Evolutionary conservation across 2,329 filamentous ascomycete species (phyloP).

Genomic region (Pseudogymnoascus sp.): DNA sequence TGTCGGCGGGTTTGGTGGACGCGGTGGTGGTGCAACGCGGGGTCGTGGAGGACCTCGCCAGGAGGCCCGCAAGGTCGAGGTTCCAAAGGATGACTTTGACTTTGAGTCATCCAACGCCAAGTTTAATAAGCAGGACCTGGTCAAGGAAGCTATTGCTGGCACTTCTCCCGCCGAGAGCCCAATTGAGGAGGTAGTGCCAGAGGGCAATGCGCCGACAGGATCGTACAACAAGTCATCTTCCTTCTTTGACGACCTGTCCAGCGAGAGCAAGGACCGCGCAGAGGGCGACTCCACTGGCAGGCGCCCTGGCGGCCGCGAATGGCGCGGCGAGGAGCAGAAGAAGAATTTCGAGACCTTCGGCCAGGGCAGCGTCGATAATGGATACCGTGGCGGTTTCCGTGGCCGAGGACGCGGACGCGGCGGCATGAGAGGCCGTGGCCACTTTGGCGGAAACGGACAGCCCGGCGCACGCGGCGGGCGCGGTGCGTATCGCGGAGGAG

Average conservation of each 20-base stretch:
- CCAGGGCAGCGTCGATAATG: slow-evolving; percentile 84
- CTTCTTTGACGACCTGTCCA: slow-evolving; percentile 98
- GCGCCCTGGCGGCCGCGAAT: slow-evolving; percentile 71
- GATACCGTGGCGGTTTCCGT: slow-evolving; percentile 66
- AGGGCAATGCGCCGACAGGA: slow-evolving; percentile 39
- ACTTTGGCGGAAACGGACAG: slow-evolving; percentile 16
- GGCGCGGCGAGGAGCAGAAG: slow-evolving; percentile 85
- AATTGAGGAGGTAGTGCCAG: slow-evolving; percentile 28
- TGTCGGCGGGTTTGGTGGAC: slow-evolving; percentile 31
- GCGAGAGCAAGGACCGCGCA: slow-evolving; percentile 80
- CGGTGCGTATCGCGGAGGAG: slow-evolving; percentile 21
- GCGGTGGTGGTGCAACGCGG: slow-evolving; percentile 29
- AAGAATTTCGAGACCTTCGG: slow-evolving; percentile 98
- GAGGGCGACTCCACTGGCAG: slow-evolving; percentile 56
- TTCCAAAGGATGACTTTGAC: slow-evolving; percentile 86
- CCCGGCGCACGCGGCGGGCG: slow-evolving; percentile 19
- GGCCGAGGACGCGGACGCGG: slow-evolving; percentile 67
- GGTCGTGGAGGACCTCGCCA: slow-evolving; percentile 30
- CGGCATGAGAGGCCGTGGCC: slow-evolving; percentile 26
- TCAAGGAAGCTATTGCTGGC: slow-evolving; percentile 82
- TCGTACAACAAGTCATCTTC: slow-evolving; percentile 82
- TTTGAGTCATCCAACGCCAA: slow-evolving; percentile 81
- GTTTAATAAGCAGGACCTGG: slow-evolving; percentile 76
- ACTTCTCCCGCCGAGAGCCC: slow-evolving; percentile 52
- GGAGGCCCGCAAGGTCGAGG: slow-evolving; percentile 63